These are phyloP conservation scores for Cystobasidium sp. DNA, from an alignment of 1,284 basidiomycete species.

Conservation along the genomic window DNA sequence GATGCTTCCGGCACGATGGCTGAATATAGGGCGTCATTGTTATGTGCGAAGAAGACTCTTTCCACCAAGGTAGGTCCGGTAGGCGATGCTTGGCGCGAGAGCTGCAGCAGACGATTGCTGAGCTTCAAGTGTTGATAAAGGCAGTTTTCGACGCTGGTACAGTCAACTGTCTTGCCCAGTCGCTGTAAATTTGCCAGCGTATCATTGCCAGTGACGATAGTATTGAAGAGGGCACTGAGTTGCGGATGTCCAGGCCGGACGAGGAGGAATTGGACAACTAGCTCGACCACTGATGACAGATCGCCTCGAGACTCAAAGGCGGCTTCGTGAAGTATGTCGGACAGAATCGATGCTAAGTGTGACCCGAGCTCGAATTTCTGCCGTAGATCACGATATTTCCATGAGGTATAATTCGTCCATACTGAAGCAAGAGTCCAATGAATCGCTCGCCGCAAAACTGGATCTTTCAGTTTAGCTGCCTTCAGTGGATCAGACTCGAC, in stretches of 20 bases:
- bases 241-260: conserved; percentile 72
- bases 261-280: conserved; percentile 67
- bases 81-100: conserved; percentile 63
- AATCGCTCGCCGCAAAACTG: conserved; percentile 75
- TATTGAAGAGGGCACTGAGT: conserved; percentile 73
- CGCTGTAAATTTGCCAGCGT: conserved; percentile 67
- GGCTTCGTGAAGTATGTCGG: conserved; percentile 68
- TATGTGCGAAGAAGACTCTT: conserved; percentile 58
- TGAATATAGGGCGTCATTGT: conserved; percentile 15
- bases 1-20: background rate
- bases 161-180: conserved; percentile 70
- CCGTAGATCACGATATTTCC: conserved; percentile 77
- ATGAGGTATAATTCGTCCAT: conserved; percentile 79
- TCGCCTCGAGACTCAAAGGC: conserved; percentile 60
- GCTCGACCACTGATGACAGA: conserved; percentile 64
- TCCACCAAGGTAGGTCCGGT: conserved; percentile 69
- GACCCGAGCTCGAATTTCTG: conserved; percentile 79
- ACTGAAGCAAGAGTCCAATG: conserved; percentile 79
- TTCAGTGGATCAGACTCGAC: conserved; percentile 63
- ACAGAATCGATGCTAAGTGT: conserved; percentile 69
- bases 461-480: conserved; percentile 70
- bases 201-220: conserved; percentile 67
- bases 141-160: conserved; percentile 68
- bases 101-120: conserved; percentile 66
- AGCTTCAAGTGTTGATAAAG: conserved; percentile 70